Conservation (phyloP, 148 eudicot genomes). For the Suaeda aralocaspica region DNA sequence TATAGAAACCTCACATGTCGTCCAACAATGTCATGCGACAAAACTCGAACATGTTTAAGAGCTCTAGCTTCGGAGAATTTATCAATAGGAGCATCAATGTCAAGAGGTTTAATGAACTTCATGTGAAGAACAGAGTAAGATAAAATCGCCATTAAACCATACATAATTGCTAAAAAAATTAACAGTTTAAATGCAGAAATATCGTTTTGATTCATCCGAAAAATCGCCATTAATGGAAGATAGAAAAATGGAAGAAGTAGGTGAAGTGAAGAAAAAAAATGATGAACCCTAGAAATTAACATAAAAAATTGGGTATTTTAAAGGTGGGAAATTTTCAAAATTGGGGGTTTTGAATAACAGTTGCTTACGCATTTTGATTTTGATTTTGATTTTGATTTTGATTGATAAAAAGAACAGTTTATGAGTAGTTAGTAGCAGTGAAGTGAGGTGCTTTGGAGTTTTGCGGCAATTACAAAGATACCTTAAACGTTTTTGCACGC, state of each 20-base stretch:
- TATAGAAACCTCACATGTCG: conserved; percentile 49
- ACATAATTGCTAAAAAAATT: conserved; percentile 40
- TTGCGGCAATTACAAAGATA: no score
- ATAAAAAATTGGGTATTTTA: no score
- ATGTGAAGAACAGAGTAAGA: conserved; percentile 60
- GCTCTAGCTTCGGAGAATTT: conserved; percentile 87
- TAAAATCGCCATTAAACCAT: conserved; percentile 53
- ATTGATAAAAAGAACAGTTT: no score
- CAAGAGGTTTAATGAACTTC: conserved; percentile 67
- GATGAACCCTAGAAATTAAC: no score
- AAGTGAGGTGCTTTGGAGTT: no score
- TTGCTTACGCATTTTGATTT: no score
- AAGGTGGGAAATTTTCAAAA: no score
- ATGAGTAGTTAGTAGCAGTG: no score
- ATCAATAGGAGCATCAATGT: conserved; percentile 60
- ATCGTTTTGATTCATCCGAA: conserved; percentile 42
- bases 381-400: no score
- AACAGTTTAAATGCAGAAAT: conserved; percentile 52
- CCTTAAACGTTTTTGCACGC: no score
- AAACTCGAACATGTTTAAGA: conserved; percentile 68
- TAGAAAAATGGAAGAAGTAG: background rate
- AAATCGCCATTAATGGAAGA: conserved; percentile 37
- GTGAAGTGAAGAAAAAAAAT: background rate
- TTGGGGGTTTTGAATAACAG: no score
- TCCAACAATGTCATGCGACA: conserved; percentile 65